Evolutionary conservation across 352 stramenopile genomes (phyloP).

Genomic region (Pythium oligandrum): DNA sequence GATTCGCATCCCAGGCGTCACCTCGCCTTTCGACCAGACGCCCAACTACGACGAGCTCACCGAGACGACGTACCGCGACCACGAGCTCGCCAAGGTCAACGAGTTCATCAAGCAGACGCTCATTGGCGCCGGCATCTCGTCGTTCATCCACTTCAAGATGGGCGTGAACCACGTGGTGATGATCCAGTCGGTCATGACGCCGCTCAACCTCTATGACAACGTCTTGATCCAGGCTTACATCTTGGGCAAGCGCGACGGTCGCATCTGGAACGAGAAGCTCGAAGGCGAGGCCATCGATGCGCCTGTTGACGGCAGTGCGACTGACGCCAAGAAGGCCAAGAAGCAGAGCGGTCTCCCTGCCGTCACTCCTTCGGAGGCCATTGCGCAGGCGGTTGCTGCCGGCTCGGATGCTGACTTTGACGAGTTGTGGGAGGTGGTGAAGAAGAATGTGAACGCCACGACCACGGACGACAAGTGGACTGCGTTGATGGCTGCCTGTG

Average conservation of each 20-base stretch:
- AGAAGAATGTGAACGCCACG: constrained; percentile 57
- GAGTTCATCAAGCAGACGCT: constrained; percentile 83
- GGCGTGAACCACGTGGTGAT: constrained; percentile 85
- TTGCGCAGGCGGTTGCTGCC: constrained; percentile 50
- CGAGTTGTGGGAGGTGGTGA: constrained; percentile 49
- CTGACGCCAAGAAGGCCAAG: constrained; percentile 3
- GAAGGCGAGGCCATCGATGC: constrained; percentile 70
- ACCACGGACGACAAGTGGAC: constrained; percentile 76
- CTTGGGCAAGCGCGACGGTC: constrained; percentile 49
- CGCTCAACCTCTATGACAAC: constrained; percentile 83
- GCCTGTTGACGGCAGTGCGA: constrained; percentile 18
- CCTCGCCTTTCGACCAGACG: constrained; percentile 76
- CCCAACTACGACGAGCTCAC: constrained; percentile 77
- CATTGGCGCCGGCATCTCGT: constrained; percentile 72
- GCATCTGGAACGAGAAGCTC: constrained; percentile 78
- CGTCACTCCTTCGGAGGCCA: constrained; percentile 45
- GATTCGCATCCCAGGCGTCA: constrained; percentile 64
- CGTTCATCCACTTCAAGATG: constrained; percentile 82
- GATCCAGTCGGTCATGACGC: constrained; percentile 83
- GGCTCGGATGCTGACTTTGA: constrained; percentile 75
- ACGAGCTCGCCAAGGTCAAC: constrained; percentile 67
- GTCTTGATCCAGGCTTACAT: constrained; percentile 71
- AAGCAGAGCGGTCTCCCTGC: constrained; percentile 9
- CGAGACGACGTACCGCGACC: constrained; percentile 70
- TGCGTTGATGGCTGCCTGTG: constrained; percentile 79